Evolutionary conservation across 768 basidiomycete genomes (phyloP).

Genomic region (Amanita pseudoporphyria): DNA sequence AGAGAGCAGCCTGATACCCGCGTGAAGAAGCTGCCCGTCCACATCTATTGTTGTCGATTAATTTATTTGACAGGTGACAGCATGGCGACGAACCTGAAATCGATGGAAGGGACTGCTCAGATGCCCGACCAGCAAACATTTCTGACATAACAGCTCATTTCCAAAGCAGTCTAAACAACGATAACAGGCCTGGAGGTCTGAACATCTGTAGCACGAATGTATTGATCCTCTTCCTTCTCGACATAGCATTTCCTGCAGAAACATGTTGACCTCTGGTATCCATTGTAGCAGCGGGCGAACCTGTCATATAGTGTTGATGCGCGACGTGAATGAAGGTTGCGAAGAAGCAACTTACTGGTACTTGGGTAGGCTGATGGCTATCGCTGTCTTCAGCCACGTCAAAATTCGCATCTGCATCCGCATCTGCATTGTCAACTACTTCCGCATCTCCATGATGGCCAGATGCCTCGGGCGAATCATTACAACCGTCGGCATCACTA

Average conservation of each 20-base stretch:
- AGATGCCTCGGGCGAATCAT: neutral
- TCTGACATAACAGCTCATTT: neutral
- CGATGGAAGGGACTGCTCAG: slow-evolving; percentile 10
- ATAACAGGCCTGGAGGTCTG: neutral
- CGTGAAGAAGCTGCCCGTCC: neutral
- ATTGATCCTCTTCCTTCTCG: neutral
- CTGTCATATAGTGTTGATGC: neutral
- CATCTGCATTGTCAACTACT: neutral
- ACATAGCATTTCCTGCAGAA: neutral
- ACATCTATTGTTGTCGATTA: neutral
- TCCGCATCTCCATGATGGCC: neutral
- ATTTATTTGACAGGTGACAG: no score
- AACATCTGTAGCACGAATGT: neutral
- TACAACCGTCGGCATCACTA: neutral
- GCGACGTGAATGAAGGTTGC: no score
- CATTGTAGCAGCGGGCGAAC: neutral
- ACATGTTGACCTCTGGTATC: neutral
- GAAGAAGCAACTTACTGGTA: no score
- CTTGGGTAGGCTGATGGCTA: neutral
- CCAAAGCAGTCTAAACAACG: slow-evolving; percentile 12
- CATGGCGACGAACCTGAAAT: slow-evolving; percentile 9
- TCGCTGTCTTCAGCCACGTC: neutral
- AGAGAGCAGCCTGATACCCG: neutral
- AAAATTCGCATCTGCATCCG: neutral
- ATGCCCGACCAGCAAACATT: slow-evolving; percentile 11